Base-by-base conservation (phyloP, 768 basidiomycete species). In the Porpolomopsis calyptriformis region DNA sequence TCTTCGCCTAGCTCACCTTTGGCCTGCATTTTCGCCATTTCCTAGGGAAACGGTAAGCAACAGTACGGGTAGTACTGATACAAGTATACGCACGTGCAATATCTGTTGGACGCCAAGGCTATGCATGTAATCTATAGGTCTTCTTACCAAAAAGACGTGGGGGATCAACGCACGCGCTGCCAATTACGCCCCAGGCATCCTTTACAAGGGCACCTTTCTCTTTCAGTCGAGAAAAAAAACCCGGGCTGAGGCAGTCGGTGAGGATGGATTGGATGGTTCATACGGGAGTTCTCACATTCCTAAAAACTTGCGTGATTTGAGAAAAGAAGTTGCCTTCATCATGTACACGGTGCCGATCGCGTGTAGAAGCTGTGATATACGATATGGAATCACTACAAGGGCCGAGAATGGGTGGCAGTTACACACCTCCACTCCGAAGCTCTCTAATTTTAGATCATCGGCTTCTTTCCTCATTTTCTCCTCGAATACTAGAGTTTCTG, bases 121-220 rank as follows among this genome's bases (percentile, higher is more conserved):
- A 53, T 26, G 26, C 4, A 14, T 31, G 22, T 12, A 29, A 24
- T n/a, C 6, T 4, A 11, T 45, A 19, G 51, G 26, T 40, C 27
- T 11, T 40, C 52, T 40, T 46, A 44, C n/a, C 10, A 48, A 40
- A 16, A 46, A 10, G 22, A 25, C 18, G 11, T 2, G 14, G 37
- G 5, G 48, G 33, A 48, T 34, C 22, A 34, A 49, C 89, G 67
- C 65, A 92, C 82, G 94, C 94, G 71, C 88, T 91, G 27, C 90
- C 88, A 49, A 98, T 85, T 49, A 98, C 85, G 12, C 91, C 92
- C 85, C 90, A 98, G 0, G 92, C 87, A 53, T 99, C 96, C 63
- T 98, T 98, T 22, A 92, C 85, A 43, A 93, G 71, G 0, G 86
- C 64, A 4, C 90, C 91, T 63, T 92, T 93, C 65, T 99, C 96